Evolutionary conservation across 441 rosid genomes (phyloP).

Genomic region (Arabidopsis lyrata): DNA sequence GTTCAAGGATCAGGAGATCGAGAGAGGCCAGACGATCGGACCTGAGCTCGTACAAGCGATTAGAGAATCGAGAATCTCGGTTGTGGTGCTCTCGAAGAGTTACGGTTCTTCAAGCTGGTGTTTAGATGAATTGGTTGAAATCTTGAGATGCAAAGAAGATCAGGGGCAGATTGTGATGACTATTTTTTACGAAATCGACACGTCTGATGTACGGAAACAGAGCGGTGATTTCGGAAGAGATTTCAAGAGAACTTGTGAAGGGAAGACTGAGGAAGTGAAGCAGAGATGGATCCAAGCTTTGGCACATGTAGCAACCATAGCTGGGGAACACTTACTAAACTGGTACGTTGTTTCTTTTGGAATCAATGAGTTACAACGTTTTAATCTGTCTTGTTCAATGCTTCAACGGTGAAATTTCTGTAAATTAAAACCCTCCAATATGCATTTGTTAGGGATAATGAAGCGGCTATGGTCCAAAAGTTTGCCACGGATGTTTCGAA

Average conservation of each 20-base stretch:
- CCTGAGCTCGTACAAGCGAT: neutral
- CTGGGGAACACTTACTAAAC: neutral
- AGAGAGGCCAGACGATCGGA: conserved; percentile 4
- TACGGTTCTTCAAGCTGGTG: conserved; percentile 1
- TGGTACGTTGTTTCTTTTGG: neutral
- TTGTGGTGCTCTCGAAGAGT: neutral
- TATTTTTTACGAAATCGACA: neutral
- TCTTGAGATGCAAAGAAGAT: neutral
- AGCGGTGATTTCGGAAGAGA: neutral
- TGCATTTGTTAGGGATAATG: neutral
- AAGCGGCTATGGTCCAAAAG: neutral
- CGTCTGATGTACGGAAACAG: neutral
- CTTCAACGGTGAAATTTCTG: neutral
- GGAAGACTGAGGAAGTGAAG: neutral
- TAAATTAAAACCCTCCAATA: neutral
- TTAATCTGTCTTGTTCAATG: neutral
- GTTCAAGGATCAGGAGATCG: neutral
- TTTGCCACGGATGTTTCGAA: neutral
- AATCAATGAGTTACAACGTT: neutral
- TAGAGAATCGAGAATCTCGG: neutral
- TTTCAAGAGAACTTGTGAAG: neutral
- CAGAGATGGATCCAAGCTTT: conserved; percentile 14
- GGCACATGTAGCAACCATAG: neutral
- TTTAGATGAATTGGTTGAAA: conserved; percentile 12
- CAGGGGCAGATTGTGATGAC: neutral